These are phyloP conservation scores for Plasmodium inui DNA, from an alignment of 169 alveolate genomes.

Conservation along the genomic window DNA sequence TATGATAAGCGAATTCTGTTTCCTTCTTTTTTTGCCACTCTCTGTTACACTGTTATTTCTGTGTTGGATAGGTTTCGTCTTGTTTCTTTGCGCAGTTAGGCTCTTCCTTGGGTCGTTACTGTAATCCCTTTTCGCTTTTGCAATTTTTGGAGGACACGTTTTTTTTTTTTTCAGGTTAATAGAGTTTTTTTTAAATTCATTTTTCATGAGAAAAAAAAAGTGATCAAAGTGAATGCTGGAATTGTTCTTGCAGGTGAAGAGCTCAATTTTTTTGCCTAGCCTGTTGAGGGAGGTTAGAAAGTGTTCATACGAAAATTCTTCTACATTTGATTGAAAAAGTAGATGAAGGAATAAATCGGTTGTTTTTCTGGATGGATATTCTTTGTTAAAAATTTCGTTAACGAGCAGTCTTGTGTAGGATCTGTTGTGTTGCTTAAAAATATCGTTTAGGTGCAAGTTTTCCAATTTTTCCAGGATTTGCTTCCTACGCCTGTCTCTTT, in stretches of 20 bases:
- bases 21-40: constrained; percentile 18
- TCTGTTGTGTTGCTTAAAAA: constrained; percentile 67
- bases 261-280: constrained; percentile 53
- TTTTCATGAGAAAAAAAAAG: constrained; percentile 59
- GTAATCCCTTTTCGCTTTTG: constrained; percentile 36
- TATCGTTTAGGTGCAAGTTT: constrained; percentile 27
- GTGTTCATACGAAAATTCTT: constrained; percentile 65
- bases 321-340: constrained; percentile 54
- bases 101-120: neutral
- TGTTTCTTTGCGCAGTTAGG: neutral
- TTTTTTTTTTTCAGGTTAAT: constrained; percentile 25
- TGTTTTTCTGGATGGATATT: constrained; percentile 65
- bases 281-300: constrained; percentile 35
- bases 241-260: constrained; percentile 35
- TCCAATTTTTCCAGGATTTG: constrained; percentile 45
- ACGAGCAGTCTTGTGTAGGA: constrained; percentile 58
- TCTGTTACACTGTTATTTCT: constrained; percentile 13
- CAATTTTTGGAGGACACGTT: neutral
- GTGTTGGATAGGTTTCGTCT: neutral
- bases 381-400: constrained; percentile 61
- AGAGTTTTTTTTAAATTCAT: constrained; percentile 54
- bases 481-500: neutral
- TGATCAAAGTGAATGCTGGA: constrained; percentile 67
- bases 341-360: constrained; percentile 58
- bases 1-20: constrained; percentile 11